Evolutionary conservation across 331 rosid genomes (phyloP), one percentile per base, ranked within the genome.

Genomic region (Rosa hybrid): DNA sequence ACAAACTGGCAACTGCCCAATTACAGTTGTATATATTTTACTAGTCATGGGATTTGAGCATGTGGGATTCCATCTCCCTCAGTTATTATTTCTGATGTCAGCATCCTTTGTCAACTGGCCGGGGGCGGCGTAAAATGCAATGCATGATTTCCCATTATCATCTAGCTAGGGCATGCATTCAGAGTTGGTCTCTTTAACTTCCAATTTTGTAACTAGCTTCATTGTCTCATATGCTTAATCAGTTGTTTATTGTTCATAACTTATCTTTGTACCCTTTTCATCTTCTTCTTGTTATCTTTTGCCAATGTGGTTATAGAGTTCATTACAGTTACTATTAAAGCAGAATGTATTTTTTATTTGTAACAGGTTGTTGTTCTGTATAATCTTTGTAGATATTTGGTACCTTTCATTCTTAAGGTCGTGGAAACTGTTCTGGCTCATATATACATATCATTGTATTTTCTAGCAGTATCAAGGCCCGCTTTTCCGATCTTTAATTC

Each of bases 41-140:
- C 48, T 67, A 67, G 48, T 39, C 72, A 39, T 34, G 49, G n/a
- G 72, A 67, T 67, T 16, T 67, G 25, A 38, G 72, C 72, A 67
- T 67, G 72, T 17, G 13, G 71, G 23, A 67, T 67, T 38, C 48
- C 48, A 6, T 12, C 12, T 67, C 13, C 11, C 46, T 67, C 71
- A 67, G 48, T 67, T 34, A 48, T 39, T 67, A 48, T 17, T 67
- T 8, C 71, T 67, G 71, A 67, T 34, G 71, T 67, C 12, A 38
- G 48, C 71, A 67, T 16, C 73, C 14, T 42, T 68, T 11, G 41
- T 49, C 16, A 27, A 50, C 27, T 27, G 20, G 39, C 10, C 20
- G 27, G 46, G 4, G 77, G 41, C 25, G 46, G 62, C 57, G 16
- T 25, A 50, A 72, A 50, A 72, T 50, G 46, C 30, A 27, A 27